Base-by-base conservation (phyloP, 2,329 filamentous ascomycete genomes). In the Cytospora leucostoma region DNA sequence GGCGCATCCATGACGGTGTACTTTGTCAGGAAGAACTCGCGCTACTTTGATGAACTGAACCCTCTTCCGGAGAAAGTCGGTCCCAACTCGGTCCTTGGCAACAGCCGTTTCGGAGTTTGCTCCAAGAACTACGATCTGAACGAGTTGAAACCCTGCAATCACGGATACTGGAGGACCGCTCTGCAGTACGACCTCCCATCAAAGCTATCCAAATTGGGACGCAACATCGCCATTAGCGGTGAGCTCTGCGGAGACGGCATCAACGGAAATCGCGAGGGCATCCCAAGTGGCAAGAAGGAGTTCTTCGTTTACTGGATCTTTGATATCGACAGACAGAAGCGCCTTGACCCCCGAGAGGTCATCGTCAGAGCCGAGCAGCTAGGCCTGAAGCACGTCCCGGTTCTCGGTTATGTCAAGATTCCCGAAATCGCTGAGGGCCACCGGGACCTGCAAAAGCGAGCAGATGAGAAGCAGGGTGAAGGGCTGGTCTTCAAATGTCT, bases 1-100 rank as follows among this genome's bases (percentile, higher is more conserved):
- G 77, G 76, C 19, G 67, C 70, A 0, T 73, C 72, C 13, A 77
- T 77, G 72, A 75, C 74, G 0, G 67, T 73, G 27, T 79, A 78
- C 68, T 78, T 74, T 56, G 56, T 78, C 61, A 56, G 65, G 35
- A 60, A 65, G 19, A 52, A 68, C 27, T 72, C 68, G 27, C 15
- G 27, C 7, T 40, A 52, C 11, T 67, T 75, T 19, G 4, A 35
- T 10, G 40, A 33, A 12, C 55, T 66, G 34, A 61, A 65, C 19
- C 49, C 49, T 15, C 56, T 65, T 1, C 65, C 62, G 1, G 52
- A 65, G 19, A 53, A 65, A n/a, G 52, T 56, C 33, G 65, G 65
- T 1, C 62, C 63, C n/a, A 62, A 65, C 38, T 64, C 67, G 4
- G 54, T 68, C 2, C 68, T 68, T 7, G 57, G 59, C 3, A 70